Evolutionary conservation across 257 asterid species (phyloP).

Genomic region (Primulina eburnea): DNA sequence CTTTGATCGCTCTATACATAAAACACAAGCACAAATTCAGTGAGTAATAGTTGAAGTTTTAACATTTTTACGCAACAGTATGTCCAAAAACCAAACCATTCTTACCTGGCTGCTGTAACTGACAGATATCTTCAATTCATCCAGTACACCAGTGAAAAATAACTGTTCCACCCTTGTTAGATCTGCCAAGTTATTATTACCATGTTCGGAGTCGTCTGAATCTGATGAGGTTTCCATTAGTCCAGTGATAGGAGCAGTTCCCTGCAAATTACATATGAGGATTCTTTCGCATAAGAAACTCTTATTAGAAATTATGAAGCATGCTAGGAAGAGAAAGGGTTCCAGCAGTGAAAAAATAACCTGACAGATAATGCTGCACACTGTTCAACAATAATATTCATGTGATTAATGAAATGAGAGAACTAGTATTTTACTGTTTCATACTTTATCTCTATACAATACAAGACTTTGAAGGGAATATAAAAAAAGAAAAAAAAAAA

Average conservation of each 20-base stretch:
- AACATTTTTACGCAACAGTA: constrained; percentile 10
- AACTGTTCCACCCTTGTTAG: constrained; percentile 52
- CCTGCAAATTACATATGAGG: constrained; percentile 46
- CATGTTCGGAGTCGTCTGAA: constrained; percentile 65
- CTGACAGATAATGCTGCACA: background rate
- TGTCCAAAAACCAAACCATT: constrained; percentile 18
- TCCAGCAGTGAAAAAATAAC: too few species aligned
- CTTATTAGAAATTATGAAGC: constrained; percentile 9
- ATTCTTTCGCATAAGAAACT: constrained; percentile 13
- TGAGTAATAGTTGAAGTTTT: constrained; percentile 16
- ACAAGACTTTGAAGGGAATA: too few species aligned
- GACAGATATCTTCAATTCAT: constrained; percentile 81
- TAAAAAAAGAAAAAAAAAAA: too few species aligned
- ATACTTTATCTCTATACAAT: too few species aligned
- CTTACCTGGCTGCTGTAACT: constrained; percentile 73
- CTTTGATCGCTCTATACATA: constrained; percentile 51
- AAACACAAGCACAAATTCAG: constrained; percentile 23
- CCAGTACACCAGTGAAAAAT: constrained; percentile 77
- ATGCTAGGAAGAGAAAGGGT: background rate
- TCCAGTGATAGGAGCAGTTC: constrained; percentile 64
- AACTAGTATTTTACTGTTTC: too few species aligned
- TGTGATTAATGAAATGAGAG: background rate
- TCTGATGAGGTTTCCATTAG: constrained; percentile 70
- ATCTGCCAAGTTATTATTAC: constrained; percentile 46
- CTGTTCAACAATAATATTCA: background rate